These are phyloP conservation scores for Cladosporium phlei DNA, from an alignment of 2,329 filamentous ascomycete genomes.

Conservation along the genomic window DNA sequence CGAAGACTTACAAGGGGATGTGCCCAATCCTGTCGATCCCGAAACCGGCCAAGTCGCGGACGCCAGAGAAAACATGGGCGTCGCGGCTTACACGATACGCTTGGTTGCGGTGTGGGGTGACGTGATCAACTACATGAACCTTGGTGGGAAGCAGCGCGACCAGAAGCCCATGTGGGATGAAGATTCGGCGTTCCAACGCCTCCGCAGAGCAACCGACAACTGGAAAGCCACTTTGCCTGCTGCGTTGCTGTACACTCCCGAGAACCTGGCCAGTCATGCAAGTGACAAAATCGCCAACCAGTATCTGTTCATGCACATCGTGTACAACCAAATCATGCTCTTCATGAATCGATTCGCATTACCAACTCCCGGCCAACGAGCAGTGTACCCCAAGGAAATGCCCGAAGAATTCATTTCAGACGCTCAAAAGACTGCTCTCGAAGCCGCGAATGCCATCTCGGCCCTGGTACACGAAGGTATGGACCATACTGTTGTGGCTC, in stretches of 20 bases:
- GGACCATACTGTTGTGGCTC: slow-evolving; percentile 75
- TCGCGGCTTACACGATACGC: slow-evolving; percentile 83
- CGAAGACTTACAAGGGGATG: slow-evolving; percentile 70
- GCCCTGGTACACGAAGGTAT: slow-evolving; percentile 75
- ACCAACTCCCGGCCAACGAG: slow-evolving; percentile 58
- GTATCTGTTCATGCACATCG: slow-evolving; percentile 86
- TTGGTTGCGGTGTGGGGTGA: slow-evolving; percentile 84
- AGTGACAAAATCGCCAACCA: slow-evolving; percentile 85
- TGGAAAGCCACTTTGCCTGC: slow-evolving; percentile 67
- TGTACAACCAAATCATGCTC: slow-evolving; percentile 81
- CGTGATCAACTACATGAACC: slow-evolving; percentile 83
- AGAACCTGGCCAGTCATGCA: slow-evolving; percentile 80
- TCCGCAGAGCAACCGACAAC: slow-evolving; percentile 66
- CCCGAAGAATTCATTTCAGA: slow-evolving; percentile 73
- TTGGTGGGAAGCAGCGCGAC: slow-evolving; percentile 80
- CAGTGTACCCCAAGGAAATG: slow-evolving; percentile 57
- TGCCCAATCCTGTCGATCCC: slow-evolving; percentile 57
- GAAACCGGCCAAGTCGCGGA: slow-evolving; percentile 62
- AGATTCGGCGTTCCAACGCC: slow-evolving; percentile 67
- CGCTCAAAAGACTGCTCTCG: slow-evolving; percentile 66
- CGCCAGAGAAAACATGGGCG: slow-evolving; percentile 82
- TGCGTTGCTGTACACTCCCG: slow-evolving; percentile 66
- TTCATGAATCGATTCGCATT: slow-evolving; percentile 88
- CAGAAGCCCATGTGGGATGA: slow-evolving; percentile 72
- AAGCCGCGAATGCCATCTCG: slow-evolving; percentile 82